phyloP scores from a whole-genome alignment of 1,139 yeast genomes.

The Lodderomyces margitis region DNA sequence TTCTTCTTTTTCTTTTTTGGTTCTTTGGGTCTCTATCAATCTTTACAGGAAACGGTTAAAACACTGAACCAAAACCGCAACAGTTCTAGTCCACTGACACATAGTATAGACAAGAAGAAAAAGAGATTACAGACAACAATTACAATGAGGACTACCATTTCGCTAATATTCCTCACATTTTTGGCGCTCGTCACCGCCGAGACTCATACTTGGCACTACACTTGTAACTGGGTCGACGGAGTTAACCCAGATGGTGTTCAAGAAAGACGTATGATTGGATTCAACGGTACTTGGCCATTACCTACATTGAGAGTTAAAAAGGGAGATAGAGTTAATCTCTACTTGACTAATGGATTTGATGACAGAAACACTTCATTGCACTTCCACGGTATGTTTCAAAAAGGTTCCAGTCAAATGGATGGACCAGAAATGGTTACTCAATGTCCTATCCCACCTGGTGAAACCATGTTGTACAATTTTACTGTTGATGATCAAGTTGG shows the following conservation, averaged over 20 bases:
- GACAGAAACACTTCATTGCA: constrained; percentile 62
- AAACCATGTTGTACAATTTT: constrained; percentile 61
- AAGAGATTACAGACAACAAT: too few relatives aligned
- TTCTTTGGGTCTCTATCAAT: constrained; percentile 11
- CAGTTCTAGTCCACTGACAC: too few relatives aligned
- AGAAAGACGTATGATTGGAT: constrained; percentile 56
- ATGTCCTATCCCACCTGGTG: constrained; percentile 72
- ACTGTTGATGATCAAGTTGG: constrained; percentile 66
- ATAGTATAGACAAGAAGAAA: too few relatives aligned
- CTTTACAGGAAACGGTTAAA: background rate
- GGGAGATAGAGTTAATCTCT: constrained; percentile 60
- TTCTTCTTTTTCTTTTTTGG: constrained; percentile 7
- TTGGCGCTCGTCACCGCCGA: constrained; percentile 28
- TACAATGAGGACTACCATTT: background rate
- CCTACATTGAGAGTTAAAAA: constrained; percentile 63
- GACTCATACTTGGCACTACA: constrained; percentile 52
- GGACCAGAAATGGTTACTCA: constrained; percentile 79
- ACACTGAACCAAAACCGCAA: background rate
- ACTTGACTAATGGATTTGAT: constrained; percentile 56
- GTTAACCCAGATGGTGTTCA: constrained; percentile 62
- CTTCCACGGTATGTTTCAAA: constrained; percentile 74
- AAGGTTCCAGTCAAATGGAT: constrained; percentile 62
- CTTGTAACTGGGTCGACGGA: constrained; percentile 55
- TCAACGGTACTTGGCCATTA: constrained; percentile 72
- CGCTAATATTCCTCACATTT: constrained; percentile 1